These are phyloP conservation scores for Cyclostephanos tholiformis DNA, from an alignment of 108 stramenopile genomes.

Conservation along the genomic window DNA sequence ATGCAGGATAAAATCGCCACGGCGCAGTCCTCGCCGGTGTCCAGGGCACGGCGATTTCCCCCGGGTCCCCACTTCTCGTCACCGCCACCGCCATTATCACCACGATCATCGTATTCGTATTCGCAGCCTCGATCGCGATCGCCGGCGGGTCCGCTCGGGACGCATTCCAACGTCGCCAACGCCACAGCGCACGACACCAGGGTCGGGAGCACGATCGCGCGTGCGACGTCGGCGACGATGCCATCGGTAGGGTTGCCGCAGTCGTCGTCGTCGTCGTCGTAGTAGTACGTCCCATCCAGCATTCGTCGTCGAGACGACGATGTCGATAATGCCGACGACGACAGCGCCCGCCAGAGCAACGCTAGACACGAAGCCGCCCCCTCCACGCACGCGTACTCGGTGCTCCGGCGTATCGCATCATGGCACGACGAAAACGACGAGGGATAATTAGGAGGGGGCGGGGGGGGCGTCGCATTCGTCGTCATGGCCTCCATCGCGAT, in stretches of 20 bases:
- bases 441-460: no score
- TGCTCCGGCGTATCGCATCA: constrained; percentile 14
- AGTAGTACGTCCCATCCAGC: not conserved
- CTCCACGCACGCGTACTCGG: constrained; percentile 18
- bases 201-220: constrained; percentile 21
- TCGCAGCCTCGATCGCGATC: not conserved
- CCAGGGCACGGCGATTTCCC: constrained; percentile 7
- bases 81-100: not conserved
- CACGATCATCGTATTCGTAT: not conserved
- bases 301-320: not conserved
- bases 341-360: not conserved
- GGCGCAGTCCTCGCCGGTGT: constrained; percentile 49
- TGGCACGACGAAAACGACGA: not conserved
- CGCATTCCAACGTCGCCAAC: constrained; percentile 24
- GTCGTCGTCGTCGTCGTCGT: not conserved
- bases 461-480: no score
- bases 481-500: no score
- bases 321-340: not conserved
- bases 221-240: not conserved
- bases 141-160: no score
- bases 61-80: not conserved
- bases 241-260: not conserved
- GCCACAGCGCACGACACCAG: constrained; percentile 38
- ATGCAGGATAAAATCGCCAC: constrained; percentile 27
- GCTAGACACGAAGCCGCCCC: constrained; percentile 13